Conservation (phyloP, 495 filamentous ascomycete genomes). For the Hypoxylon trugodes region DNA sequence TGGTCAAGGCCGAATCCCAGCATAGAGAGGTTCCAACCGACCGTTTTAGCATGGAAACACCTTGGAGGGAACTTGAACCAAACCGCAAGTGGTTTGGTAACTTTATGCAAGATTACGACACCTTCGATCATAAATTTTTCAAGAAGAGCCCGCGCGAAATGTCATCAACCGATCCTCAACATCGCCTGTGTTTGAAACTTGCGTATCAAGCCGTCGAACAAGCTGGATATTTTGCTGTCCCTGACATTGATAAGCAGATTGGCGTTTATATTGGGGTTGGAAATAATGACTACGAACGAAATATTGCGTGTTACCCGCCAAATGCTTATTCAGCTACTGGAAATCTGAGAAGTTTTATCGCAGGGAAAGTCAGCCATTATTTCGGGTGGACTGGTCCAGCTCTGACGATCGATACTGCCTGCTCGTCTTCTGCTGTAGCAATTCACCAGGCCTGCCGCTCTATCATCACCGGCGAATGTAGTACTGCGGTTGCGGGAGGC, state of each 20-base stretch:
- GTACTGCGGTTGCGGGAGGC: conserved; percentile 52
- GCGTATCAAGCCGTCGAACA: conserved; percentile 50
- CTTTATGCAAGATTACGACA: conserved; percentile 54
- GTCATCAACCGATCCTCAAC: conserved; percentile 46
- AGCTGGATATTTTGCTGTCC: conserved; percentile 24
- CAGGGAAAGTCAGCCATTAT: conserved; percentile 27
- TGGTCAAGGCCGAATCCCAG: conserved; percentile 53
- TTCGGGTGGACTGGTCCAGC: conserved; percentile 48
- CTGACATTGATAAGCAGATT: conserved; percentile 15
- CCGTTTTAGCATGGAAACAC: conserved; percentile 49
- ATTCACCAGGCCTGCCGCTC: conserved; percentile 52
- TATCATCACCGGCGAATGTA: conserved; percentile 50
- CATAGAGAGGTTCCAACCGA: conserved; percentile 50
- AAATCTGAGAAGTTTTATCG: conserved; percentile 25
- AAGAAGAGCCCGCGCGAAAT: conserved; percentile 56
- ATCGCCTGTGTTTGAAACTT: conserved; percentile 47
- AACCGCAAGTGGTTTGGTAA: conserved; percentile 57
- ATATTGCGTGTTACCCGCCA: conserved; percentile 27
- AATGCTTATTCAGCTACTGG: conserved; percentile 33
- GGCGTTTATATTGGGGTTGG: conserved; percentile 44
- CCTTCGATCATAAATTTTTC: conserved; percentile 60
- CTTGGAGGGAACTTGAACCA: conserved; percentile 41
- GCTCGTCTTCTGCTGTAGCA: conserved; percentile 58
- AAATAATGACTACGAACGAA: conserved; percentile 37
- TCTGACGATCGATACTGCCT: conserved; percentile 63